Conservation (phyloP, 2,329 filamentous ascomycete species). For the Penicillium janthinellum region DNA sequence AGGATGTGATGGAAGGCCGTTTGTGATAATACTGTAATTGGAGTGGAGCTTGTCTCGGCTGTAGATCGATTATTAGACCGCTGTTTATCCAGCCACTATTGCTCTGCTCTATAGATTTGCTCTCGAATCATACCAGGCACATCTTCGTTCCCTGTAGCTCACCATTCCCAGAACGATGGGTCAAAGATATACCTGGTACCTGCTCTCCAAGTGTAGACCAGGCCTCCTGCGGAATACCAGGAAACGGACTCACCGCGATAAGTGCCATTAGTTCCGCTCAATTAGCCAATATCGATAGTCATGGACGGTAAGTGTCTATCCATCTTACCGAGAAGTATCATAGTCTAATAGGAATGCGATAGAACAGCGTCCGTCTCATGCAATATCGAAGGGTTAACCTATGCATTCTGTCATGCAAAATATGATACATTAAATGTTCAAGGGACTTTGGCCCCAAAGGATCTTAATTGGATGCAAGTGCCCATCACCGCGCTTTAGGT, state of each 20-base stretch:
- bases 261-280: background rate
- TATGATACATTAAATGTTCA: background rate
- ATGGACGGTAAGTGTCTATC: background rate
- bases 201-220: background rate
- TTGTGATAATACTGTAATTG: no score
- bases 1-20: no score
- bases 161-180: background rate
- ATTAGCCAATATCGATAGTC: background rate
- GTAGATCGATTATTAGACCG: no score
- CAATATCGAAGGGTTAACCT: background rate
- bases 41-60: no score
- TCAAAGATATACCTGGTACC: background rate
- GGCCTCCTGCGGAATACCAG: background rate
- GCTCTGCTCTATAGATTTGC: no score
- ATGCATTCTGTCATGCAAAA: conserved; percentile 4
- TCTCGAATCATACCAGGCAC: no score
- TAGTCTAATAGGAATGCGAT: background rate
- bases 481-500: no score
- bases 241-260: background rate
- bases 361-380: background rate
- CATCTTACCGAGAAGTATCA: background rate
- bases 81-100: no score
- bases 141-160: background rate
- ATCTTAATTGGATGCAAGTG: background rate
- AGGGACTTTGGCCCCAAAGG: background rate